phyloP scores from a whole-genome alignment of 805 yeast species.

The Maudiozyma turicensis region DNA sequence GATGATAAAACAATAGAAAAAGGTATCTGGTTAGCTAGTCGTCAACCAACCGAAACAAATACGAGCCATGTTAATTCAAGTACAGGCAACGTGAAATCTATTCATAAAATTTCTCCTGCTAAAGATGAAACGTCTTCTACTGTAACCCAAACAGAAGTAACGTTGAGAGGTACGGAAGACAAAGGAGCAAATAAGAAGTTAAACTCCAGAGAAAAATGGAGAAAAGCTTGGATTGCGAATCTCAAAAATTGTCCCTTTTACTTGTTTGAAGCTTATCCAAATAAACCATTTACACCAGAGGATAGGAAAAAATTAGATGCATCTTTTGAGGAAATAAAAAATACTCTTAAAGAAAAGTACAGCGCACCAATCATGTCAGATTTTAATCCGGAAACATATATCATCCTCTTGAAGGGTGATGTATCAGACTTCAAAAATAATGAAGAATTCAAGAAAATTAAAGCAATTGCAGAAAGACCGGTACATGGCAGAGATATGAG shows the following conservation, averaged over 20 bases:
- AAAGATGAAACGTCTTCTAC: too few species aligned
- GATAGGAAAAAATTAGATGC: background rate
- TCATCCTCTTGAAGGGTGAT: slow-evolving; percentile 6
- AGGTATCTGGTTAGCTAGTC: too few species aligned
- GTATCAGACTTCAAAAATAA: background rate
- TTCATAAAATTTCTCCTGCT: too few species aligned
- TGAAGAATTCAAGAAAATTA: background rate
- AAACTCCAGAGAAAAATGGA: slow-evolving; percentile 1
- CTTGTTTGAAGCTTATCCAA: background rate
- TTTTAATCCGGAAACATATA: slow-evolving; percentile 1
- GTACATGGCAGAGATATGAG: slow-evolving; percentile 6
- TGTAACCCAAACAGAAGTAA: background rate
- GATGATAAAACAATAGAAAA: too few species aligned
- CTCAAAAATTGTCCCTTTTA: background rate
- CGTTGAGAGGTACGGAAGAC: background rate
- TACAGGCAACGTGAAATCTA: too few species aligned
- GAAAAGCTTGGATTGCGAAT: slow-evolving; percentile 2
- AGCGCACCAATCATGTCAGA: slow-evolving; percentile 3
- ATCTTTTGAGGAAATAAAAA: slow-evolving; percentile 2
- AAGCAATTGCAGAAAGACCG: background rate
- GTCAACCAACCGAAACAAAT: too few species aligned
- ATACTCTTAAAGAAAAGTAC: slow-evolving; percentile 6
- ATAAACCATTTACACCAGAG: background rate
- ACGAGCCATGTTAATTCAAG: too few species aligned
- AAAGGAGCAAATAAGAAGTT: background rate